A percentile compares a stretch with the other conserved stretches of the same genome.
phyloP scores from a whole-genome alignment of 768 basidiomycete species.

The Hypsizygus marmoreus region DNA sequence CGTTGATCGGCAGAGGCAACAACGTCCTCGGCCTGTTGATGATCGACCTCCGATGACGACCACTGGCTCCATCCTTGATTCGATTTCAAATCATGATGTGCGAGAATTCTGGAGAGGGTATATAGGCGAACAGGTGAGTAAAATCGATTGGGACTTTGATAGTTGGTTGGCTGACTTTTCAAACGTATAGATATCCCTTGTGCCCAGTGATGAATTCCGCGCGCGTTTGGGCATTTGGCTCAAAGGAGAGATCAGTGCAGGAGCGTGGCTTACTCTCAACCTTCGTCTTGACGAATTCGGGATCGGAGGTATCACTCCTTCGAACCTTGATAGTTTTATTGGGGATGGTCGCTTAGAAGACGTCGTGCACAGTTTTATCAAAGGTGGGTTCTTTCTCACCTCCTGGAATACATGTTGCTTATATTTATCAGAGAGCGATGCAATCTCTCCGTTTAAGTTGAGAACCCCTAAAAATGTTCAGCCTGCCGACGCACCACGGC shows the following conservation, averaged over 20 bases:
- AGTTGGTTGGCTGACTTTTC: too few species aligned
- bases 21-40: background rate
- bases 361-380: conserved; percentile 7
- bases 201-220: conserved; percentile 2
- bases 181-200: conserved; percentile 1
- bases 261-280: conserved; percentile 6
- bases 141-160: too few species aligned
- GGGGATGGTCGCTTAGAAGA: conserved; percentile 15
- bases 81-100: conserved; percentile 14
- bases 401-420: background rate
- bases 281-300: conserved; percentile 20
- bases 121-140: conserved; percentile 24
- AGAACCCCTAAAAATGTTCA: background rate
- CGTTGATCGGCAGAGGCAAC: conserved; percentile 4
- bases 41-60: background rate
- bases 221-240: conserved; percentile 15
- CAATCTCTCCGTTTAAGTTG: background rate
- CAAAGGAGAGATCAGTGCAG: conserved; percentile 15
- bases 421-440: background rate
- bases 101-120: conserved; percentile 24
- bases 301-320: conserved; percentile 23
- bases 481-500: background rate
- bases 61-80: background rate
- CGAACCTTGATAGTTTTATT: conserved; percentile 17
- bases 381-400: background rate